phyloP scores from a whole-genome alignment of 306 rosid genomes.

The Corylus heterophylla region DNA sequence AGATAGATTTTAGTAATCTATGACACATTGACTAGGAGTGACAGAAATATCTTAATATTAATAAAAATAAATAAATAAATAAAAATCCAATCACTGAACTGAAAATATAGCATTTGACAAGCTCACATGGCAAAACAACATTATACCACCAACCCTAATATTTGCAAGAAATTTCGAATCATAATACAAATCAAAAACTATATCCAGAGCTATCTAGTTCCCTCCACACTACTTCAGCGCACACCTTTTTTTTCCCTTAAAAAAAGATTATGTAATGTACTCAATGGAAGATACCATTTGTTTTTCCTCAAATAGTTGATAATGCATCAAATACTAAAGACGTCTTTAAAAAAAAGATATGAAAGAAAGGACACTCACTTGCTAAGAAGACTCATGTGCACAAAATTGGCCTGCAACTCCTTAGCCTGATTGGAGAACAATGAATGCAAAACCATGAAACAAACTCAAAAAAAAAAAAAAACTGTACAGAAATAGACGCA shows the following conservation, averaged over 20 bases:
- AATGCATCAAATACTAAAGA: background rate
- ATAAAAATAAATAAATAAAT: too few species aligned
- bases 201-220: too few species aligned
- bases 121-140: too few species aligned
- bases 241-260: background rate
- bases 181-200: too few species aligned
- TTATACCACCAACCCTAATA: too few species aligned
- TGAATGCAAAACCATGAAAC: conserved; percentile 20
- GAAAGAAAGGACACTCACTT: conserved; percentile 54
- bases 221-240: background rate
- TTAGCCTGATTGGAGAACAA: conserved; percentile 54
- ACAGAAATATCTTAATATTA: too few species aligned
- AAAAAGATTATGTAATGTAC: background rate
- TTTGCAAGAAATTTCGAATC: too few species aligned
- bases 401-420: conserved; percentile 82
- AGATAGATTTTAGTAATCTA: too few species aligned
- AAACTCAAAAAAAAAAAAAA: conserved; percentile 14
- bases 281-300: background rate
- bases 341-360: background rate
- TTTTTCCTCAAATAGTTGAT: background rate
- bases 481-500: background rate
- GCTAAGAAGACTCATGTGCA: conserved; percentile 73
- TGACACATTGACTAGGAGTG: too few species aligned
- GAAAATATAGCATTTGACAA: too few species aligned
- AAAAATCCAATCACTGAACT: too few species aligned